These are phyloP conservation scores for Solanum habrochaites DNA, from an alignment of 257 asterid genomes.

Conservation along the genomic window DNA sequence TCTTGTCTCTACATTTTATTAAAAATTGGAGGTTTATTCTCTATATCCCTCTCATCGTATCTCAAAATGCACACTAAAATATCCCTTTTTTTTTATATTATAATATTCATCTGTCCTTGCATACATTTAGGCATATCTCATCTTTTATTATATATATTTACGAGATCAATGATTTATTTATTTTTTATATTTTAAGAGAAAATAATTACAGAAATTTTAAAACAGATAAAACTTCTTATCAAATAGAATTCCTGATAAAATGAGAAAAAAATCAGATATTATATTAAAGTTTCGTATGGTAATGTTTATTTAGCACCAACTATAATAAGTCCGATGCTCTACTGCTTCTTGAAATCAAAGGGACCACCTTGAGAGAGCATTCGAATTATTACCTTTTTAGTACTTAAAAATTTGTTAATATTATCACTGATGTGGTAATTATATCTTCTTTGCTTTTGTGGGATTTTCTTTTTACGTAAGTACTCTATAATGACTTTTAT, in stretches of 20 bases:
- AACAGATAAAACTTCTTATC: neutral
- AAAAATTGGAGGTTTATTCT: neutral
- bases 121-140: neutral
- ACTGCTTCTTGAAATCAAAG: neutral
- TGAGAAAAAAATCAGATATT: neutral
- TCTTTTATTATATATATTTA: neutral
- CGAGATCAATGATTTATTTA: neutral
- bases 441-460: neutral
- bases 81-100: neutral
- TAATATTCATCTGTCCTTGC: neutral
- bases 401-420: neutral
- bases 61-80: neutral
- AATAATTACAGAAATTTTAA: neutral
- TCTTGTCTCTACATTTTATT: neutral
- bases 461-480: neutral
- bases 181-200: neutral
- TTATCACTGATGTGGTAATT: neutral
- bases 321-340: neutral
- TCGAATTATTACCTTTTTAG: neutral
- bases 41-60: neutral
- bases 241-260: neutral
- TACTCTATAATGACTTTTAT: neutral
- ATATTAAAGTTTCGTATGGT: neutral
- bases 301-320: neutral
- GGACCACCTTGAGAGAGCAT: neutral